Evolutionary conservation across 2,329 filamentous ascomycete genomes (phyloP).

Genomic region (Scytalidium lignicola): DNA sequence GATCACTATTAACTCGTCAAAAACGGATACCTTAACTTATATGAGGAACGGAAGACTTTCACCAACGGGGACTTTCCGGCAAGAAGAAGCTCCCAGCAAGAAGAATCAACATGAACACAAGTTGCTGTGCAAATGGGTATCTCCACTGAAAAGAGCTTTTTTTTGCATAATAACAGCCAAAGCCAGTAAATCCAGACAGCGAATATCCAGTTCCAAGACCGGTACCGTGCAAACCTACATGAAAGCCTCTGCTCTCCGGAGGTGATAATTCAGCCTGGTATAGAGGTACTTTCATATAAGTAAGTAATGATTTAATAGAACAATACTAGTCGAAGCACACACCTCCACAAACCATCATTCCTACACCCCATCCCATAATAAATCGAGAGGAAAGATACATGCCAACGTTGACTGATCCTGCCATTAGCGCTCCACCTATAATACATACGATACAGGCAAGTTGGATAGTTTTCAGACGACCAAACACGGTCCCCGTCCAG

Average conservation of each 20-base stretch:
- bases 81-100: constrained; percentile 57
- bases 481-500: background rate
- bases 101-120: background rate
- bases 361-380: constrained; percentile 1
- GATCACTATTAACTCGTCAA: background rate
- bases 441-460: background rate
- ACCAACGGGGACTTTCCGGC: constrained; percentile 1
- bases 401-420: constrained; percentile 1
- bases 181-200: background rate
- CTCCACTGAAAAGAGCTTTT: constrained; percentile 2
- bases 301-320: background rate
- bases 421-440: constrained; percentile 1
- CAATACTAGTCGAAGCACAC: background rate
- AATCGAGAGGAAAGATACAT: constrained; percentile 2
- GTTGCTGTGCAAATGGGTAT: constrained; percentile 1
- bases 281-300: background rate
- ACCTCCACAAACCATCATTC: background rate
- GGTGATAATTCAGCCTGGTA: background rate
- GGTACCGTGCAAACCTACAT: constrained; percentile 1
- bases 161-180: background rate
- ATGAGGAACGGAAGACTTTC: background rate
- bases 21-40: background rate
- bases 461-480: background rate
- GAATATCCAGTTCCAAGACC: background rate
- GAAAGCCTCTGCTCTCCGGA: background rate